Percentiles rank a stretch among this genome's conserved stretches.
Conservation (phyloP, 148 eudicot genomes). For the Vaccinium vitisidaea region DNA sequence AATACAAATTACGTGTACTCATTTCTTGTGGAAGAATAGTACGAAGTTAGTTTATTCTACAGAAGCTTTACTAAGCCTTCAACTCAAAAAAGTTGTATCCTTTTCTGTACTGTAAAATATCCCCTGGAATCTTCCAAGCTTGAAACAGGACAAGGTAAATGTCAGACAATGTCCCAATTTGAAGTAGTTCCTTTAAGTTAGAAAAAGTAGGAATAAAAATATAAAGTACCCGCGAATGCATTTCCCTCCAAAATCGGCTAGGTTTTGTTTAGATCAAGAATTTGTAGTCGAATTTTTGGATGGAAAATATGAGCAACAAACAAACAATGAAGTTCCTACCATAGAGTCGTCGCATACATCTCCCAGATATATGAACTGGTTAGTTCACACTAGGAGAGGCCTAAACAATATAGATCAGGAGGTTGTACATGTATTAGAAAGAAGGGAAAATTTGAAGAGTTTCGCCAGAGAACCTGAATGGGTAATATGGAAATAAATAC, state of each 20-base stretch:
- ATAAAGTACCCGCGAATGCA: background rate
- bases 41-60: background rate
- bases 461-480: no score
- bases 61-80: background rate
- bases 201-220: no score
- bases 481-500: no score
- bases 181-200: no score
- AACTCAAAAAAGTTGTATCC: background rate
- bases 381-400: background rate
- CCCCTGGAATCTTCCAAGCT: background rate
- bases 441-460: no score
- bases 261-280: background rate
- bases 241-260: background rate
- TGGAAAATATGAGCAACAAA: background rate
- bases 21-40: slow-evolving; percentile 16
- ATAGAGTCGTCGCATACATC: background rate
- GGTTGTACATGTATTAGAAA: no score
- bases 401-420: background rate
- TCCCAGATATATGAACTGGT: background rate
- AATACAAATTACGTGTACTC: slow-evolving; percentile 26
- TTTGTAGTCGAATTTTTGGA: background rate
- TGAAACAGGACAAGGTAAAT: slow-evolving; percentile 49
- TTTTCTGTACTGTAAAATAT: slow-evolving; percentile 1
- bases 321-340: background rate
- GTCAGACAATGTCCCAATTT: slow-evolving; percentile 24